phyloP scores from a whole-genome alignment of 345 rosid genomes.

The Odontarrhena argentea region DNA sequence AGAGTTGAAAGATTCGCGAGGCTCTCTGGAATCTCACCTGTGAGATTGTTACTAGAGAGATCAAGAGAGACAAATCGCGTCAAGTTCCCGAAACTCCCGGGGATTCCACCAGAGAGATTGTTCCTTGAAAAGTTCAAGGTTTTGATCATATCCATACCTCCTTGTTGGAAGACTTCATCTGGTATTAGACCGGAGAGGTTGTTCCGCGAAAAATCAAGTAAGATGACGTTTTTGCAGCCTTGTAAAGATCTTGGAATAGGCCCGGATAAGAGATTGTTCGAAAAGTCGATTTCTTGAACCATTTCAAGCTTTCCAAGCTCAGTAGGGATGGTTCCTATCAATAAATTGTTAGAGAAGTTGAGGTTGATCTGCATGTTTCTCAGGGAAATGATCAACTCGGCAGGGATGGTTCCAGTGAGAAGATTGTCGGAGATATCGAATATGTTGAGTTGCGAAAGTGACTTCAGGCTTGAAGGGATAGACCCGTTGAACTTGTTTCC shows the following conservation, averaged over 20 bases:
- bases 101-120: constrained; percentile 58
- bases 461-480: constrained; percentile 60
- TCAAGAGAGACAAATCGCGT: constrained; percentile 59
- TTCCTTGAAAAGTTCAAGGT: constrained; percentile 74
- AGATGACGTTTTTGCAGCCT: constrained; percentile 68
- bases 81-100: constrained; percentile 48
- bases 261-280: constrained; percentile 71
- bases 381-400: constrained; percentile 46
- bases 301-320: constrained; percentile 74
- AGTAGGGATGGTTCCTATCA: constrained; percentile 61
- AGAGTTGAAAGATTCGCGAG: constrained; percentile 56
- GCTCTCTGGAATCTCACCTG: constrained; percentile 64
- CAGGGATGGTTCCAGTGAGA: constrained; percentile 62
- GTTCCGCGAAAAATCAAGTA: constrained; percentile 74
- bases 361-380: constrained; percentile 58
- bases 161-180: constrained; percentile 42
- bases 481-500: constrained; percentile 72
- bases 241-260: constrained; percentile 55
- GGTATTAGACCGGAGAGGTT: constrained; percentile 61
- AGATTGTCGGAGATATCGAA: constrained; percentile 76
- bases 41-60: constrained; percentile 65
- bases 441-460: constrained; percentile 48
- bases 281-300: constrained; percentile 78
- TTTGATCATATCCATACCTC: constrained; percentile 46
- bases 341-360: constrained; percentile 68